Conservation (phyloP, 331 rosid species). For the Malus hybrid region DNA sequence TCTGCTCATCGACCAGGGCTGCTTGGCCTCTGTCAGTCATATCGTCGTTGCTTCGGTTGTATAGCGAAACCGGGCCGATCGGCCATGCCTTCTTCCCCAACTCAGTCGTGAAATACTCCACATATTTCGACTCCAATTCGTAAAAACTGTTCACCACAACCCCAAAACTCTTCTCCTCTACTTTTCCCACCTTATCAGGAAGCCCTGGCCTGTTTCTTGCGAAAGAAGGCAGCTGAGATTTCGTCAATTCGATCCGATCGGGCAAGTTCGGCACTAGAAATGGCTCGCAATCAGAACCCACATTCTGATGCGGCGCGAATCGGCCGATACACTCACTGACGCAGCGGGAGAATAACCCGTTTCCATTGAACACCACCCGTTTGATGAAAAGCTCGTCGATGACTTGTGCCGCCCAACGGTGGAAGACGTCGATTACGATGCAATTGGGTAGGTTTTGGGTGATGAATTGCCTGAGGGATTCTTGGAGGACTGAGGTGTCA, state of each 20-base stretch:
- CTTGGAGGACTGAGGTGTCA: slow-evolving; percentile 12
- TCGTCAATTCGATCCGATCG: slow-evolving; percentile 15
- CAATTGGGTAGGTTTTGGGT: slow-evolving; percentile 25
- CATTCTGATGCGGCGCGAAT: slow-evolving; percentile 28
- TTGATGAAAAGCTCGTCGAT: slow-evolving; percentile 35
- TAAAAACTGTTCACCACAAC: slow-evolving; percentile 26
- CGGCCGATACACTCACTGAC: not conserved
- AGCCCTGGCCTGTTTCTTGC: not conserved
- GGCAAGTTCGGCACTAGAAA: slow-evolving; percentile 45
- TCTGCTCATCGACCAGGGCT: not conserved
- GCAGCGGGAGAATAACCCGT: slow-evolving; percentile 29
- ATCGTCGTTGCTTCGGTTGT: not conserved
- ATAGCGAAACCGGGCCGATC: slow-evolving; percentile 17
- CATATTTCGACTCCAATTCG: slow-evolving; percentile 22
- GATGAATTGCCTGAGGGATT: slow-evolving; percentile 17
- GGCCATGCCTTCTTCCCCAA: slow-evolving; percentile 15
- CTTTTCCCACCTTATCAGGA: not conserved
- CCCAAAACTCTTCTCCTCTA: slow-evolving; percentile 19
- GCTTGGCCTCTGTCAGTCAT: slow-evolving; percentile 12
- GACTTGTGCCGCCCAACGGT: slow-evolving; percentile 44
- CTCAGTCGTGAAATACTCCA: slow-evolving; percentile 3
- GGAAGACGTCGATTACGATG: slow-evolving; percentile 39
- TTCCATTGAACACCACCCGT: slow-evolving; percentile 34
- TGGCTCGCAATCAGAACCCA: slow-evolving; percentile 29
- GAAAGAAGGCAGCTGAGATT: not conserved